These are phyloP conservation scores for Fusarium udum DNA, from an alignment of 2,329 filamentous ascomycete genomes.

Conservation along the genomic window DNA sequence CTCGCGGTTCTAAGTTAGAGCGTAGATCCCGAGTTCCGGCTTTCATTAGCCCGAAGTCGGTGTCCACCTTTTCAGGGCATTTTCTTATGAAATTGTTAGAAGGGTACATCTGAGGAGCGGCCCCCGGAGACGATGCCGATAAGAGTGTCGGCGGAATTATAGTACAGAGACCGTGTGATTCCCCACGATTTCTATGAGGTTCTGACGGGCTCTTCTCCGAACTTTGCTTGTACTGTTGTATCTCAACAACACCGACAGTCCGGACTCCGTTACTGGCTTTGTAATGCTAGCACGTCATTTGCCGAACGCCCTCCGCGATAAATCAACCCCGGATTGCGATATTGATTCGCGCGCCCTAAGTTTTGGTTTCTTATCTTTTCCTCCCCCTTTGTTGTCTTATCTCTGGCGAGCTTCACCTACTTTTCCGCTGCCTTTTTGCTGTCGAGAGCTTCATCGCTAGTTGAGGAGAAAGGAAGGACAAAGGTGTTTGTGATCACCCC, in stretches of 20 bases:
- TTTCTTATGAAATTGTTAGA: conserved; percentile 10
- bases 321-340: conserved; percentile 41
- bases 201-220: conserved; percentile 18
- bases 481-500: neutral
- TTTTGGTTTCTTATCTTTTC: conserved; percentile 8
- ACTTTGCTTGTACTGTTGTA: conserved; percentile 16
- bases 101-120: conserved; percentile 8
- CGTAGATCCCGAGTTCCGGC: conserved; percentile 23
- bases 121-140: conserved; percentile 17
- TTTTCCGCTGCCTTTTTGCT: neutral
- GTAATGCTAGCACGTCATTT: conserved; percentile 46
- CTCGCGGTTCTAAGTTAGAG: conserved; percentile 4
- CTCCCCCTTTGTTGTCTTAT: conserved; percentile 1
- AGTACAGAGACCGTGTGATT: neutral
- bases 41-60: conserved; percentile 11
- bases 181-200: neutral
- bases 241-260: conserved; percentile 34
- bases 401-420: neutral
- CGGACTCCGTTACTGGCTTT: conserved; percentile 43
- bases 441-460: neutral
- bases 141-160: neutral
- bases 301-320: conserved; percentile 34
- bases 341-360: conserved; percentile 13
- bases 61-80: neutral
- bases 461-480: neutral